phyloP scores from a whole-genome alignment of 2,329 filamentous ascomycete species.

The Alternaria novae-zelandiae region DNA sequence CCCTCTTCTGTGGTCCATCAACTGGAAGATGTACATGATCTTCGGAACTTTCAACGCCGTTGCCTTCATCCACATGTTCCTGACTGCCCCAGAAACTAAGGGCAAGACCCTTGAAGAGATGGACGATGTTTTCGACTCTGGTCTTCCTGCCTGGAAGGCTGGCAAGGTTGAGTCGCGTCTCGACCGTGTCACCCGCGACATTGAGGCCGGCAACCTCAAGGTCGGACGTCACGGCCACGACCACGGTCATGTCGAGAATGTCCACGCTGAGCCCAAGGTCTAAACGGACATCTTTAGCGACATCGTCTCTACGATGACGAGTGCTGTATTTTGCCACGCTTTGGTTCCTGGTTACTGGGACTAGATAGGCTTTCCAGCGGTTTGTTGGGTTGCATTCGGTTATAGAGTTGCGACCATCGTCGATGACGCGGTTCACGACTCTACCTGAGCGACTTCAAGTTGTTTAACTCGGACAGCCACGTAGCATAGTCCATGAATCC shows the following conservation, averaged over 20 bases:
- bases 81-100: conserved; percentile 50
- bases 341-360: background rate
- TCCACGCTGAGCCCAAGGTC: conserved; percentile 26
- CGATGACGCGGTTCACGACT: background rate
- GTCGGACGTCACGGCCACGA: conserved; percentile 15
- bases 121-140: conserved; percentile 49
- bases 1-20: conserved; percentile 50
- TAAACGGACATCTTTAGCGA: background rate
- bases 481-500: conserved; percentile 7
- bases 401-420: background rate
- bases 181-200: conserved; percentile 43
- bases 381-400: background rate
- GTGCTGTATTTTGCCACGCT: background rate
- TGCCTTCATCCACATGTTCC: conserved; percentile 50
- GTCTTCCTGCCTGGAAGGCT: conserved; percentile 45
- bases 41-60: conserved; percentile 49
- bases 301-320: background rate
- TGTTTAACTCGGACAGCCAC: background rate
- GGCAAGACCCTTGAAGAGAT: conserved; percentile 51
- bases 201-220: conserved; percentile 46
- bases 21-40: conserved; percentile 53
- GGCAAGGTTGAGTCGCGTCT: conserved; percentile 39
- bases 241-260: conserved; percentile 14
- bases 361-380: background rate
- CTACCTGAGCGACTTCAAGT: background rate